Evolutionary conservation across 176 grass and related monocot genomes (phyloP).

Genomic region (Sorghum bicolor): DNA sequence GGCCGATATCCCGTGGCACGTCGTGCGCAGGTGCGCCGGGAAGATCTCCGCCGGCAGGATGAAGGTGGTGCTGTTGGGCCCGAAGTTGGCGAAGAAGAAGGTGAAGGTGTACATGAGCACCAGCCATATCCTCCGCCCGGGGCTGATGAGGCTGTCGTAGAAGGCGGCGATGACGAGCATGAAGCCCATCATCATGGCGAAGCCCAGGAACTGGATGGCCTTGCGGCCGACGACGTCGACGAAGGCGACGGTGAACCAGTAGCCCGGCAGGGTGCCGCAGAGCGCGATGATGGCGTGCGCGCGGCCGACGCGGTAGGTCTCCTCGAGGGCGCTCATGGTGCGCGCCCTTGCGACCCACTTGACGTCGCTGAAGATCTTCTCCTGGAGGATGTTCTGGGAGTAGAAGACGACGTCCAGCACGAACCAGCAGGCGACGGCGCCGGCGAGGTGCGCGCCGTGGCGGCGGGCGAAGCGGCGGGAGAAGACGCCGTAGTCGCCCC

Average conservation of each 20-base stretch:
- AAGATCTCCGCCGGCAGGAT: conserved; percentile 73
- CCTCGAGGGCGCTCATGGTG: conserved; percentile 56
- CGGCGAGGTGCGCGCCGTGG: conserved; percentile 53
- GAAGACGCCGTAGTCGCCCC: conserved; percentile 44
- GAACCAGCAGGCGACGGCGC: conserved; percentile 48
- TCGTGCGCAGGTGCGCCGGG: conserved; percentile 55
- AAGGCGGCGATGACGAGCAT: conserved; percentile 50
- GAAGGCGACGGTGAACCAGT: conserved; percentile 64
- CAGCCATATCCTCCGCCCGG: conserved; percentile 51
- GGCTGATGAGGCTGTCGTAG: conserved; percentile 53
- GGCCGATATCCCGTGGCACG: conserved; percentile 61
- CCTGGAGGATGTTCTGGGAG: conserved; percentile 85
- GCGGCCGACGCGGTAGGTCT: conserved; percentile 52
- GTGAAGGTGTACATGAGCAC: conserved; percentile 53
- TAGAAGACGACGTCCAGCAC: conserved; percentile 86
- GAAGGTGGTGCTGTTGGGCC: conserved; percentile 65
- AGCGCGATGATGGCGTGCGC: conserved; percentile 73
- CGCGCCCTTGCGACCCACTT: conserved; percentile 44
- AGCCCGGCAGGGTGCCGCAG: conserved; percentile 62
- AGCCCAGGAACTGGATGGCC: conserved; percentile 39
- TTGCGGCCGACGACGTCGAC: conserved; percentile 46
- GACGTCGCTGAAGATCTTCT: conserved; percentile 68
- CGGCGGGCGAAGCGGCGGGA: conserved; percentile 40
- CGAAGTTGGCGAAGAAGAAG: conserved; percentile 81
- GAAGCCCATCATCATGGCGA: conserved; percentile 36